Evolutionary conservation across 805 yeast genomes (phyloP), one percentile per base, ranked within the genome.

Genomic region (Suhomyces sp.): DNA sequence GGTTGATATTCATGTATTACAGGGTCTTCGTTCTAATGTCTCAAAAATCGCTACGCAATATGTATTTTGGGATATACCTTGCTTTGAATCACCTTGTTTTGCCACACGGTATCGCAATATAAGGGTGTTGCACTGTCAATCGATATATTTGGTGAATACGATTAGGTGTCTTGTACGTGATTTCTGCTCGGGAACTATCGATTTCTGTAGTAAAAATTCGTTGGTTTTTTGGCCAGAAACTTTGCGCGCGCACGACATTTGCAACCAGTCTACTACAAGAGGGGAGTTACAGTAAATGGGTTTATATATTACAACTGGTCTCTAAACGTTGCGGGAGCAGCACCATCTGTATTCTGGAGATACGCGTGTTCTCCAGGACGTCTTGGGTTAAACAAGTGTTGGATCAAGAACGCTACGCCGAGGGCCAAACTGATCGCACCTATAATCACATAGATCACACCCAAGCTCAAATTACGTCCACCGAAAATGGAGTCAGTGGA

Each of bases 401-500:
- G 91, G 50, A 88, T 67, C 61, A 93, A 74, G 72, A 94, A 94
- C 8, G 84, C 78, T 1, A 88, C 68, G 44, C 89, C 96, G 61
- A 90, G 84, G 7, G 86, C 68, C 36, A 88, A 76, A 26, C 90
- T 79, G 5, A 93, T 64, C 0, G 87, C 90, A 0, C 97, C 97
- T 9, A 90, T 93, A 4, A 90, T 84, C 50, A 92, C 68, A 68
- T 88, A 94, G 15, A 96, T 86, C 17, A 94, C 80, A 2, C 97
- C 97, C 54, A 94, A 70, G 57, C 89, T 84, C 69, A 87, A 68
- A 68, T 93, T 91, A 48, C 96, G 77, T 12, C 97, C 97, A 9
- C 99, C 99, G 59, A 91, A 80, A 1, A 86, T 84, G 40, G 89
- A 81, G 54, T 87, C 86, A 4, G 97, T 90, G 8, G 97, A 85